phyloP scores from a whole-genome alignment of 2,329 filamentous ascomycete genomes.

The Alternaria infectoria region DNA sequence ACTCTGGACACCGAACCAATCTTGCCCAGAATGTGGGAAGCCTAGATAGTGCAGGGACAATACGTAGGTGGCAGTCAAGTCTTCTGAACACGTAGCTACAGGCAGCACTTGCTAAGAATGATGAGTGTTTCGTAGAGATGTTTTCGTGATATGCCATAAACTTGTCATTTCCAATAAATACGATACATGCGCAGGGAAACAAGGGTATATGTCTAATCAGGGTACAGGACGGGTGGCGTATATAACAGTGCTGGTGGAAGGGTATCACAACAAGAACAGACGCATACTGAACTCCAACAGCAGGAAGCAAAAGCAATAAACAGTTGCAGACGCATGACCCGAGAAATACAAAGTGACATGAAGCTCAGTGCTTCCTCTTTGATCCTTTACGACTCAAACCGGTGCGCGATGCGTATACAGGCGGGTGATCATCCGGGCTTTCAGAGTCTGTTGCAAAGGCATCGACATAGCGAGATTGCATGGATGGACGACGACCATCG shows the following conservation, averaged over 20 bases:
- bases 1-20: not conserved
- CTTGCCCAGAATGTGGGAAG: not conserved
- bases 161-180: not conserved
- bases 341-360: not conserved
- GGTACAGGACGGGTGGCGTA: not conserved
- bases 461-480: slow-evolving; percentile 21
- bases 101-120: not conserved
- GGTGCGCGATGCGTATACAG: slow-evolving; percentile 2
- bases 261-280: not conserved
- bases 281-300: not conserved
- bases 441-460: slow-evolving; percentile 21
- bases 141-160: not conserved
- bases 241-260: not conserved
- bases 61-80: not conserved
- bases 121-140: not conserved
- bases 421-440: slow-evolving; percentile 1
- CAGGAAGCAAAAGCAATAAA: not conserved
- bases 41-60: not conserved
- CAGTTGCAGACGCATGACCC: not conserved
- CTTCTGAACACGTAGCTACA: not conserved
- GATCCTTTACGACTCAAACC: slow-evolving; percentile 7
- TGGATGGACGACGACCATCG: slow-evolving; percentile 16
- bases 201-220: not conserved
- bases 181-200: not conserved
- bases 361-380: slow-evolving; percentile 11